phyloP scores from a whole-genome alignment of 2,329 filamentous ascomycete species.

The Phyllosticta capitalensis region DNA sequence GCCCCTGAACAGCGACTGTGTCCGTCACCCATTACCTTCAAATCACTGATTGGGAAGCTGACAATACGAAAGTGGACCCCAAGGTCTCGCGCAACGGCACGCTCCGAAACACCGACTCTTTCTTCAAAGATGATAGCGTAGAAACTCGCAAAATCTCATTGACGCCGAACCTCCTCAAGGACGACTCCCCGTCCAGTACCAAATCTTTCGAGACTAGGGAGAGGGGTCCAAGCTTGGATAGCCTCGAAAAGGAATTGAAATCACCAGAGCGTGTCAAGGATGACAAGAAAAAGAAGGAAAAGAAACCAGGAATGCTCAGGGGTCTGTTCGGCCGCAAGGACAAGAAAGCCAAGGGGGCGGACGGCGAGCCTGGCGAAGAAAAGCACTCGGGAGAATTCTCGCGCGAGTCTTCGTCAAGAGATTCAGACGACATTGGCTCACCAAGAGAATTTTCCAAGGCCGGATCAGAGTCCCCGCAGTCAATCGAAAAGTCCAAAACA shows the following conservation, averaged over 20 bases:
- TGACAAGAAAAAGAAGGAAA: conserved; percentile 63
- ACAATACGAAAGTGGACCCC: conserved; percentile 19
- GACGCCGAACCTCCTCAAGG: conserved; percentile 82
- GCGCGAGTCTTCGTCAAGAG: conserved; percentile 21
- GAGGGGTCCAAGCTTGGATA: conserved; percentile 62
- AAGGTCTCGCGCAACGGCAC: conserved; percentile 67
- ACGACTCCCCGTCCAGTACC: conserved; percentile 48
- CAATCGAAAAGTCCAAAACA: conserved; percentile 11
- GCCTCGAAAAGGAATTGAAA: conserved; percentile 58
- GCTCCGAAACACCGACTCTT: conserved; percentile 85
- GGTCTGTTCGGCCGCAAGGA: conserved; percentile 59
- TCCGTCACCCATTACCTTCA: conserved; percentile 33
- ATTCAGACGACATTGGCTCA: conserved; percentile 6
- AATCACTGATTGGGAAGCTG: neutral
- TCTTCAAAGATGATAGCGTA: conserved; percentile 91
- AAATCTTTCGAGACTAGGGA: conserved; percentile 27
- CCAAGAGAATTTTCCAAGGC: conserved; percentile 15
- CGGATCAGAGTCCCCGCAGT: conserved; percentile 17
- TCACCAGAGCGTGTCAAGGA: conserved; percentile 56
- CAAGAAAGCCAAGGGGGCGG: conserved; percentile 43
- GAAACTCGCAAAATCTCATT: conserved; percentile 97
- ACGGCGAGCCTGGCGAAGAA: conserved; percentile 35
- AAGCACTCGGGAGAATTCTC: conserved; percentile 31
- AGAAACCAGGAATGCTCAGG: conserved; percentile 63
- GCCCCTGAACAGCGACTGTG: conserved; percentile 44